phyloP scores from a whole-genome alignment of 2,329 filamentous ascomycete genomes.

The Knoxdaviesia proteae region DNA sequence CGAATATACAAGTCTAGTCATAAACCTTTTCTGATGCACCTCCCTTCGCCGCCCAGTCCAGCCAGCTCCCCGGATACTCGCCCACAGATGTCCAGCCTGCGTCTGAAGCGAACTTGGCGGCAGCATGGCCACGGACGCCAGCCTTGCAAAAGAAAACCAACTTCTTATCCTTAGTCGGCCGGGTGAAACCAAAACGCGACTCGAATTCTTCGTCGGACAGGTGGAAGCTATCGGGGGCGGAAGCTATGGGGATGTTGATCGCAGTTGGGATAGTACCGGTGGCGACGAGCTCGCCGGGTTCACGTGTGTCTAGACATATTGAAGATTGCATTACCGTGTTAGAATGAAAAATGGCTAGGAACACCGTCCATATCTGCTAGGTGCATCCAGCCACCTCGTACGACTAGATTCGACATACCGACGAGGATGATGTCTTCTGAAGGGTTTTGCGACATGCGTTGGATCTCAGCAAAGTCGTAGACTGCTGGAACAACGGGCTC shows the following conservation, averaged over 20 bases:
- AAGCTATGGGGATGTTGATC: conserved; percentile 62
- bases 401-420: not conserved
- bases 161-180: conserved; percentile 33
- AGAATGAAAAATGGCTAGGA: too few relatives aligned
- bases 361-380: too few relatives aligned
- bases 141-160: conserved; percentile 87
- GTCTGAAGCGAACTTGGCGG: conserved; percentile 54
- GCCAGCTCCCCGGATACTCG: conserved; percentile 57
- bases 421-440: too few relatives aligned
- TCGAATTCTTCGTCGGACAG: conserved; percentile 60
- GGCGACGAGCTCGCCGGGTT: conserved; percentile 41
- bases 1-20: too few relatives aligned
- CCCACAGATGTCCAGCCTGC: conserved; percentile 54
- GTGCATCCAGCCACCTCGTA: not conserved
- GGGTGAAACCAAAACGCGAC: conserved; percentile 58
- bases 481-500: too few relatives aligned
- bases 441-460: too few relatives aligned
- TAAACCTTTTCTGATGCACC: conserved; percentile 18
- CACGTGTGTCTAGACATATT: conserved; percentile 39
- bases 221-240: conserved; percentile 60
- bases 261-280: conserved; percentile 61
- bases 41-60: conserved; percentile 62
- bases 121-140: conserved; percentile 61
- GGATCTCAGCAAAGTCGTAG: too few relatives aligned
- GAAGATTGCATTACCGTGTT: too few relatives aligned